phyloP scores from a whole-genome alignment of 2,329 filamentous ascomycete genomes.

The Colletotrichum sp. region DNA sequence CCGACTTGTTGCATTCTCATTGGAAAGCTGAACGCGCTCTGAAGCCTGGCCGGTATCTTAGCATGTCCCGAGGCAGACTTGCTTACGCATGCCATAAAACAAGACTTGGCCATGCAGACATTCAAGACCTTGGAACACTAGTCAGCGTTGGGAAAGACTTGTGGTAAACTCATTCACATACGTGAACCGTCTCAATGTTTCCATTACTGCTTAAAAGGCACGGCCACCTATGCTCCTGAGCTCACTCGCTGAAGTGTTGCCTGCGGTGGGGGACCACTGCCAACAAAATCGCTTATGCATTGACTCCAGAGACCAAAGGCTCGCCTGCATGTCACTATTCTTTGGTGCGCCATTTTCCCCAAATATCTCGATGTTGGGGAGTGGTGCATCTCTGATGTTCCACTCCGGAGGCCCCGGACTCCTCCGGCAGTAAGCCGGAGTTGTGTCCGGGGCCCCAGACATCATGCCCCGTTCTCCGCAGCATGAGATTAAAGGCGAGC shows the following conservation, averaged over 20 bases:
- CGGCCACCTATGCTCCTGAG: not conserved
- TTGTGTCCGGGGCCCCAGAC: constrained; percentile 6
- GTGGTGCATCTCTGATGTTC: not conserved
- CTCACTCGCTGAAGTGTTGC: not conserved
- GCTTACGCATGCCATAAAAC: not conserved
- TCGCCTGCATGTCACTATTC: not conserved
- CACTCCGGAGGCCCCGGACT: constrained; percentile 3
- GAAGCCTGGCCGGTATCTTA: not conserved
- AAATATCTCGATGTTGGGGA: not conserved
- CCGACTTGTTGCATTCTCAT: not conserved
- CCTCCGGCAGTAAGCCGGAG: not conserved
- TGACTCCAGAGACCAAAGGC: not conserved
- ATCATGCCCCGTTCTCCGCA: not conserved
- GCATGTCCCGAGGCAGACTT: not conserved
- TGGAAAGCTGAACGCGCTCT: not conserved
- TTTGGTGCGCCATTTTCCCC: not conserved
- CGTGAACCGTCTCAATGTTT: not conserved
- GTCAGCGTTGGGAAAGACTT: fast-evolving
- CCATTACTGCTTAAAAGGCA: not conserved
- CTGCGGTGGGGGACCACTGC: not conserved
- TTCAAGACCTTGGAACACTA: not conserved
- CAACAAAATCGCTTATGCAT: not conserved
- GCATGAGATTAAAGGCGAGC: not conserved
- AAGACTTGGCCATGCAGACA: not conserved
- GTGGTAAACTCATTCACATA: not conserved